A percentile compares a stretch with the other conserved stretches of the same genome.
Evolutionary conservation across 2,329 filamentous ascomycete species (phyloP).

Genomic region (Stagonosporopsis chrysanthemi): DNA sequence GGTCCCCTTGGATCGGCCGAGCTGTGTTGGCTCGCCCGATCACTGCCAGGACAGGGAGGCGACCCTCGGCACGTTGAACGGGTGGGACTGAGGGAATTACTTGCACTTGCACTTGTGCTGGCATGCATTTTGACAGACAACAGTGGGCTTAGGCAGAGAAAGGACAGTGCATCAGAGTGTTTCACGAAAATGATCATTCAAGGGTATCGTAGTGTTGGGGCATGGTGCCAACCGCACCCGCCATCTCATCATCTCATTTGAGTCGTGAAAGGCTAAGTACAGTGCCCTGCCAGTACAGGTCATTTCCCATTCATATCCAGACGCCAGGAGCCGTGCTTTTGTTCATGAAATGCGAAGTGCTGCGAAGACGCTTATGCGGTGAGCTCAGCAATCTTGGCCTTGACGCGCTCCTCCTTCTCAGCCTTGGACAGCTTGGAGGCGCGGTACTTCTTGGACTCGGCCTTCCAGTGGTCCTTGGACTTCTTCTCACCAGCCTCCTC

Average conservation of each 20-base stretch:
- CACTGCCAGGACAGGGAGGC: slow-evolving; percentile 8
- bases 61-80: neutral
- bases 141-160: neutral
- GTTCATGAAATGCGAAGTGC: slow-evolving; percentile 37
- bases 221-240: slow-evolving; percentile 34
- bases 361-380: slow-evolving; percentile 53
- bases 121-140: neutral
- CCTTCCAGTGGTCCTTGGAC: slow-evolving; percentile 97
- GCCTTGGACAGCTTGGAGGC: slow-evolving; percentile 79
- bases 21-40: neutral
- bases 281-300: slow-evolving; percentile 37
- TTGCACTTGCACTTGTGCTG: neutral
- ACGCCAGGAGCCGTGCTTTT: slow-evolving; percentile 49
- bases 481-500: slow-evolving; percentile 81
- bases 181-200: slow-evolving; percentile 22
- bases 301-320: slow-evolving; percentile 43
- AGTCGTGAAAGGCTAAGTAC: slow-evolving; percentile 43
- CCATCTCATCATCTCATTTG: slow-evolving; percentile 43
- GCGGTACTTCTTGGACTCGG: slow-evolving; percentile 90
- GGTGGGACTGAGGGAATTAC: neutral
- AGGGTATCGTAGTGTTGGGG: slow-evolving; percentile 19
- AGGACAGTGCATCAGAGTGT: neutral
- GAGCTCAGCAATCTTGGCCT: slow-evolving; percentile 90
- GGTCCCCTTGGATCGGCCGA: slow-evolving; percentile 13
- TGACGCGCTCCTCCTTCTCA: slow-evolving; percentile 82